Conservation (phyloP, 2,329 filamentous ascomycete genomes). For the Myriosclerotinia duriaeana region DNA sequence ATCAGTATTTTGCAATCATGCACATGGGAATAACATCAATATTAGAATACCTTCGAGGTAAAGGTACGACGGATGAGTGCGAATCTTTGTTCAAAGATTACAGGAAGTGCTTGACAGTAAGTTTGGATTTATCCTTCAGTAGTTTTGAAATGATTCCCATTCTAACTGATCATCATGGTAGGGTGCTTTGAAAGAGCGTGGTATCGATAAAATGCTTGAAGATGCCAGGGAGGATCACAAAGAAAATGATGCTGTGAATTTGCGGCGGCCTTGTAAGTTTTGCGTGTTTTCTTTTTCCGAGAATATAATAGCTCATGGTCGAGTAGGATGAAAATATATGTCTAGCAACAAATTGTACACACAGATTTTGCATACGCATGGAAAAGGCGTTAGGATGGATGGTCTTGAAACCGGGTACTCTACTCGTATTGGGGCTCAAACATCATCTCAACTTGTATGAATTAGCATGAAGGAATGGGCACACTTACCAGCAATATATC, state of each 20-base stretch:
- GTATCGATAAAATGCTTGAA: constrained; percentile 89
- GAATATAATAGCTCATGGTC: neutral
- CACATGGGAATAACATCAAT: no score
- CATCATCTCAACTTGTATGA: neutral
- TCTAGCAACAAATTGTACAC: constrained; percentile 9
- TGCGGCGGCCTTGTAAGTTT: constrained; percentile 49
- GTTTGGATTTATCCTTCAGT: constrained; percentile 8
- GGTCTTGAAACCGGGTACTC: neutral
- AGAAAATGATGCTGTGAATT: constrained; percentile 76
- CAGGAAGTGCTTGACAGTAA: constrained; percentile 78
- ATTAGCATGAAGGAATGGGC: neutral
- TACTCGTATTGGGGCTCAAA: neutral
- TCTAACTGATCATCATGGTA: constrained; percentile 45
- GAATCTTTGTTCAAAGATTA: constrained; percentile 84
- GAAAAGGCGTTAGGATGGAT: constrained; percentile 25
- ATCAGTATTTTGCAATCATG: no score
- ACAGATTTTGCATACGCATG: constrained; percentile 21
- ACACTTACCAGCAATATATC: neutral
- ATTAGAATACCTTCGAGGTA: constrained; percentile 84
- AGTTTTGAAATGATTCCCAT: constrained; percentile 4
- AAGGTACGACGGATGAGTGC: constrained; percentile 80
- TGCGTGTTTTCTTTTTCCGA: neutral
- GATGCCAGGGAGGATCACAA: constrained; percentile 87
- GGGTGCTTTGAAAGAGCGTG: constrained; percentile 82
- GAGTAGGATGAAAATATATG: neutral